These are phyloP conservation scores for Trichosporon inkin DNA, from an alignment of 1,284 basidiomycete genomes.

Conservation along the genomic window DNA sequence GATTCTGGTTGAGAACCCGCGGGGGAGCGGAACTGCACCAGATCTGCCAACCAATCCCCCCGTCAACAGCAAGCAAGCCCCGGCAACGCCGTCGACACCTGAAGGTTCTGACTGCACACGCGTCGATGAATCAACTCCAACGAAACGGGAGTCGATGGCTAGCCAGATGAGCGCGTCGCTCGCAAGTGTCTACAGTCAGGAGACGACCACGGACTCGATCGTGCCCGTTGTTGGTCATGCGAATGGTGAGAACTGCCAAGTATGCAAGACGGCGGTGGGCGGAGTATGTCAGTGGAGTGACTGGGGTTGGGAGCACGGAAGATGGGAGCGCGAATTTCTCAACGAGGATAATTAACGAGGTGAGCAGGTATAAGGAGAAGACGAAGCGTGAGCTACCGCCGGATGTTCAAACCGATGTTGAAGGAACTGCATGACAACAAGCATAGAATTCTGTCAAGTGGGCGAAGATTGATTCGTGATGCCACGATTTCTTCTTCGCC, in stretches of 20 bases:
- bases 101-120: neutral
- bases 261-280: conserved; percentile 6
- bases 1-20: conserved; percentile 4
- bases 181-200: neutral
- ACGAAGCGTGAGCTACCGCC: neutral
- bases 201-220: neutral
- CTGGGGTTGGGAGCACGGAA: conserved; percentile 5
- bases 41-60: neutral
- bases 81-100: neutral
- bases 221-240: conserved; percentile 1
- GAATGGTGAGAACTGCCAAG: conserved; percentile 4
- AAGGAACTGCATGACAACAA: neutral
- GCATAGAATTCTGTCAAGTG: neutral
- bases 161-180: neutral
- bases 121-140: neutral
- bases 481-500: neutral
- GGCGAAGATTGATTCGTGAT: neutral
- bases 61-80: neutral
- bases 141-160: neutral
- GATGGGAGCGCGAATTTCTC: neutral
- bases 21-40: neutral
- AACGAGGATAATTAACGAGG: neutral
- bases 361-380: neutral
- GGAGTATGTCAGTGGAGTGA: conserved; percentile 3
- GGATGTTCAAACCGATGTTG: neutral